Base-by-base conservation (phyloP, 2,329 filamentous ascomycete genomes). In the Arthrobotrys conoides region DNA sequence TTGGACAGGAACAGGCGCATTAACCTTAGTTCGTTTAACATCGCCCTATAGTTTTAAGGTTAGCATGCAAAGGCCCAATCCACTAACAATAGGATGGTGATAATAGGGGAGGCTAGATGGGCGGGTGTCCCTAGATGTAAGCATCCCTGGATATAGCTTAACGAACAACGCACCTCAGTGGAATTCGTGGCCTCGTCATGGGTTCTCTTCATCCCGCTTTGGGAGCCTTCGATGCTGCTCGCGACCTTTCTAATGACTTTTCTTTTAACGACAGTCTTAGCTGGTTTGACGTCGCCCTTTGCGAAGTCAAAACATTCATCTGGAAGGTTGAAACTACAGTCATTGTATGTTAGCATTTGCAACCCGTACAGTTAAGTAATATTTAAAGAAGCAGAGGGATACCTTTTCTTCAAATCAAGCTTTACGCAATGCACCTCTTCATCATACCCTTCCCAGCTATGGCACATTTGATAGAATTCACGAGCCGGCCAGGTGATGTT, bases 371-470 rank as follows among this genome's bases (percentile, higher is more conserved):
- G 4, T 8, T n/a, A 38, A 14, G 18, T 46, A 14, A 49, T 18
- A 27, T 2, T 53, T 3, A 2, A 41, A 48, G 24, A 49, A 8
- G 27, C 30, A 41, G 8, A 36, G 20, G 20, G 91, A 86, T 87
- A 97, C 94, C 92, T 96, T 85, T 93, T 91, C 63, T 94, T 91
- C 83, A 97, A 91, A 78, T 93, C 91, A 66, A 98, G 90, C 68
- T 91, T 90, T 65, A 99, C 86, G 49, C 91, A 93, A 83, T 94
- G 93, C 65, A 93, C 85, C n/a, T 92, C 89, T 12, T 88, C 86
- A 80, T 95, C 87, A 84, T 92, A 97, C 72, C 91, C 90, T 55
- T 91, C 87, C 90, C 93, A 96, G 46, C 87, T 88, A 44, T 87
- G 91, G 84, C 94, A 96, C 66, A 91, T 88, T n/a, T 89, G 87